Percentiles rank a stretch among this genome's conserved stretches.
Conservation (phyloP, 139 green algal genomes). For the Chlorella sp. region DNA sequence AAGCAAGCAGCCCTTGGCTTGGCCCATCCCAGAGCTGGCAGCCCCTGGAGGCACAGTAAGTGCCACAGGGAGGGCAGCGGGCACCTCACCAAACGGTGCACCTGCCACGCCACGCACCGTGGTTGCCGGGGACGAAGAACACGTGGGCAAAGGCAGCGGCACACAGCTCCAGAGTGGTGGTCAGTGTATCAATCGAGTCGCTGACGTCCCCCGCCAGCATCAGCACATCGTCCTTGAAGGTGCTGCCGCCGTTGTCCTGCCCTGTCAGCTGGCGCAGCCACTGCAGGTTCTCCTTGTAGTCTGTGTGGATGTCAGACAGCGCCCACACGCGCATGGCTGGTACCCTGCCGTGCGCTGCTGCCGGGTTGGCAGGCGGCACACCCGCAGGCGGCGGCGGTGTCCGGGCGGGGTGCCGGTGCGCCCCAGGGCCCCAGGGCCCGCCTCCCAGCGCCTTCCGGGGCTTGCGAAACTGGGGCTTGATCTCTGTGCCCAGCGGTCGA, state of each 20-base stretch:
- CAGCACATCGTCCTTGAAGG: constrained; percentile 51
- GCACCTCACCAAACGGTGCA: background rate
- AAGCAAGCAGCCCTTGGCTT: too few species aligned
- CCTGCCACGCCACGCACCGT: constrained; percentile 36
- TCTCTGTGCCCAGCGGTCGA: too few species aligned
- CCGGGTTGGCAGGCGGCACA: too few species aligned
- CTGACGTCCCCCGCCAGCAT: constrained; percentile 82
- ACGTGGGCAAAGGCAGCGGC: constrained; percentile 55
- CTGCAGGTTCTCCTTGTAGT: constrained; percentile 72
- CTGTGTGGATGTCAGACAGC: constrained; percentile 79
- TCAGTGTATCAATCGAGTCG: constrained; percentile 64
- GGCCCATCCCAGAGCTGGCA: too few species aligned
- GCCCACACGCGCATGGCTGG: constrained; percentile 61
- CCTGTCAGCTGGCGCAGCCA: constrained; percentile 3
- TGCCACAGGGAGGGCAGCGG: background rate
- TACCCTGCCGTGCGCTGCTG: too few species aligned
- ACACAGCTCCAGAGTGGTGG: constrained; percentile 60
- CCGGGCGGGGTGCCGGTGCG: too few species aligned
- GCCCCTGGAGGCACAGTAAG: background rate
- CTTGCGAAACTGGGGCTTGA: too few species aligned
- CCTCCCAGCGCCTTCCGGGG: too few species aligned
- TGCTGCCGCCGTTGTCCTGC: background rate
- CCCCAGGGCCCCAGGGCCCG: too few species aligned
- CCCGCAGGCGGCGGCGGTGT: too few species aligned
- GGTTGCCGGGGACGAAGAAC: constrained; percentile 81